A percentile compares a stretch with the other conserved stretches of the same genome.
Conservation (phyloP, 2,329 filamentous ascomycete species). For the Botryotinia globosa region DNA sequence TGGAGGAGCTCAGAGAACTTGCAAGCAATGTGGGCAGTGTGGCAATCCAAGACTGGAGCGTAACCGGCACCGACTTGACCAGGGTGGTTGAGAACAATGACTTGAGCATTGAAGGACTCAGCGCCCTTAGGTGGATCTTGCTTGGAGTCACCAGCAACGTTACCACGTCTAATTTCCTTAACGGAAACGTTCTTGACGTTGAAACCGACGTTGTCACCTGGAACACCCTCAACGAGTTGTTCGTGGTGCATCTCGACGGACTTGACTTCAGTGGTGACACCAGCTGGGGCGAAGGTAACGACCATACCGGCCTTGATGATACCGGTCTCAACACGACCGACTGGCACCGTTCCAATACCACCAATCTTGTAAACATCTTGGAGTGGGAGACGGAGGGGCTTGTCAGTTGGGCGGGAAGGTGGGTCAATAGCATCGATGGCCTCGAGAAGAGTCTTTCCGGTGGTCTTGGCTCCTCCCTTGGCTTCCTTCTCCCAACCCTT, state of each 20-base stretch:
- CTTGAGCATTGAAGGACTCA: slow-evolving; percentile 98
- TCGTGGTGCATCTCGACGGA: slow-evolving; percentile 99
- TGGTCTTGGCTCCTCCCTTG: slow-evolving; percentile 78
- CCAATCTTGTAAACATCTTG: slow-evolving; percentile 99
- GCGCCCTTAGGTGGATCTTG: slow-evolving; percentile 89
- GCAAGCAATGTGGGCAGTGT: slow-evolving; percentile 99
- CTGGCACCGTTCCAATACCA: slow-evolving; percentile 99
- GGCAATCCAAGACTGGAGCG: slow-evolving; percentile 98
- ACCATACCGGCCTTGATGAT: slow-evolving; percentile 87
- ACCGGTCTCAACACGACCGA: slow-evolving; percentile 99
- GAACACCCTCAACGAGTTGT: slow-evolving; percentile 90
- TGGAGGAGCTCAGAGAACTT: slow-evolving; percentile 99
- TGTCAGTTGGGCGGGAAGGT: slow-evolving; percentile 91
- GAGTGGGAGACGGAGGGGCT: slow-evolving; percentile 99
- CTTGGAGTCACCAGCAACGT: slow-evolving; percentile 99
- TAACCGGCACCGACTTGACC: slow-evolving; percentile 99
- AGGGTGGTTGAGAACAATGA: slow-evolving; percentile 99
- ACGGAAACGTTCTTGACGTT: slow-evolving; percentile 99
- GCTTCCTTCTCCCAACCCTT: slow-evolving; percentile 99
- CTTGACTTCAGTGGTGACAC: slow-evolving; percentile 99
- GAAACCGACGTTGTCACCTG: slow-evolving; percentile 99
- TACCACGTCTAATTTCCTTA: slow-evolving; percentile 99
- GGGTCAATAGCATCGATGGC: slow-evolving; percentile 96
- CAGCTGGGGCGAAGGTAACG: slow-evolving; percentile 97
- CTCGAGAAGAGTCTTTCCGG: slow-evolving; percentile 97